Conservation (phyloP, 139 green algal species). For the Chloropicon primus region DNA sequence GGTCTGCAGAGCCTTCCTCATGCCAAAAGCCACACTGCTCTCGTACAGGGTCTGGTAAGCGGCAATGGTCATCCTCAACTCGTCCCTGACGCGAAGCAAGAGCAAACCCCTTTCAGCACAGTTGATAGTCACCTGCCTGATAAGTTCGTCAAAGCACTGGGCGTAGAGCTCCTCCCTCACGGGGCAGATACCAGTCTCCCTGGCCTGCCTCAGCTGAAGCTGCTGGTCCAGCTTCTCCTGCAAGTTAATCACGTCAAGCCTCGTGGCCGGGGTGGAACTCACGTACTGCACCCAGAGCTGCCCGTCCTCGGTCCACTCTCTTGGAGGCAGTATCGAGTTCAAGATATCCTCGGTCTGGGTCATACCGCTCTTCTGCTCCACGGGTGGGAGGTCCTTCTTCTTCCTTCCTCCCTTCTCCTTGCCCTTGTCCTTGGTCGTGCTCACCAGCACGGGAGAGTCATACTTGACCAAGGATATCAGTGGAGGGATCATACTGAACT, state of each 20-base stretch:
- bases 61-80: constrained; percentile 69
- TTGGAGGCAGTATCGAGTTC: constrained; percentile 71
- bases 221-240: constrained; percentile 74
- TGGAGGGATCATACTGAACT: constrained; percentile 35
- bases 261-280: constrained; percentile 55
- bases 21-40: constrained; percentile 65
- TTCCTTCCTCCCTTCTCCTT: constrained; percentile 40
- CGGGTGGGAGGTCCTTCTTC: constrained; percentile 42
- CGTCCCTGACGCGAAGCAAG: constrained; percentile 62
- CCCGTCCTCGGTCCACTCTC: constrained; percentile 68
- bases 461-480: constrained; percentile 56
- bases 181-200: constrained; percentile 77
- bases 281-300: constrained; percentile 84
- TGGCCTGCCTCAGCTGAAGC: constrained; percentile 67
- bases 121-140: constrained; percentile 63
- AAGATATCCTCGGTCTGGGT: constrained; percentile 77
- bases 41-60: constrained; percentile 82
- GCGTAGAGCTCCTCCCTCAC: constrained; percentile 79
- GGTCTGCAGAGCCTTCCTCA: constrained; percentile 68
- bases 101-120: constrained; percentile 69
- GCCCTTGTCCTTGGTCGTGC: constrained; percentile 42
- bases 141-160: constrained; percentile 61
- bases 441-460: constrained; percentile 56
- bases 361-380: constrained; percentile 47
- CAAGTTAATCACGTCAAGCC: constrained; percentile 72